These are phyloP conservation scores for Orbilia blumenaviensis DNA, from an alignment of 2,329 filamentous ascomycete species.

Conservation along the genomic window DNA sequence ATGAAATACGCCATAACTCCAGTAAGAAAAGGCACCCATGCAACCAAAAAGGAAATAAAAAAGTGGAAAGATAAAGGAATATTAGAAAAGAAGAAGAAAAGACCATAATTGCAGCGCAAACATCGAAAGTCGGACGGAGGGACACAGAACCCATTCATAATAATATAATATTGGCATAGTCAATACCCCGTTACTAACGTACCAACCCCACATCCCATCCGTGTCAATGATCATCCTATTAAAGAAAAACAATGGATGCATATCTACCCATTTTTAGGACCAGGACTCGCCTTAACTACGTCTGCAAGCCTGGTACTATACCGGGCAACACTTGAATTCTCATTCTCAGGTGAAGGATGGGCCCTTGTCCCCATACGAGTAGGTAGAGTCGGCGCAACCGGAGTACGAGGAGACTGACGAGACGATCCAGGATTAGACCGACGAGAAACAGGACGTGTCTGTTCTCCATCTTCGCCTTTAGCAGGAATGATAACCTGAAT, in stretches of 20 bases:
- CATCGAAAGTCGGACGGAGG: too few species aligned
- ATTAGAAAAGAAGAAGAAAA: background rate
- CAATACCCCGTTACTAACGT: background rate
- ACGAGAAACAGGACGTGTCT: constrained; percentile 37
- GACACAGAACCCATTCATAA: constrained; percentile 13
- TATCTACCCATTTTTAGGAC: background rate
- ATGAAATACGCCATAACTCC: constrained; percentile 40
- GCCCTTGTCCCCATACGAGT: constrained; percentile 43
- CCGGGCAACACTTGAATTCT: constrained; percentile 12
- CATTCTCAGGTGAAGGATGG: constrained; percentile 36
- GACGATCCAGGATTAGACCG: constrained; percentile 27
- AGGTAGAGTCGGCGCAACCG: constrained; percentile 2
- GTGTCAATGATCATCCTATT: too few species aligned
- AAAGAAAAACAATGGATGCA: background rate
- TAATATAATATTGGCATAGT: background rate
- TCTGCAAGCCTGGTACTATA: constrained; percentile 38
- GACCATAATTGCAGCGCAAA: too few species aligned
- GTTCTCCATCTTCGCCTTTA: constrained; percentile 22
- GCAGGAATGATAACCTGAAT: constrained; percentile 14
- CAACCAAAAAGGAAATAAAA: background rate
- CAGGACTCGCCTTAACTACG: background rate
- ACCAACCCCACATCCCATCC: too few species aligned
- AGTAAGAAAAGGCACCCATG: background rate
- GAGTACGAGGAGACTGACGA: constrained; percentile 38
- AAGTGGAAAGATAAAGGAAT: too few species aligned